Percentiles rank a stretch among this genome's conserved stretches.
These are phyloP conservation scores for Hyaloperonospora brassicae DNA, from an alignment of 352 stramenopile genomes.

Conservation along the genomic window DNA sequence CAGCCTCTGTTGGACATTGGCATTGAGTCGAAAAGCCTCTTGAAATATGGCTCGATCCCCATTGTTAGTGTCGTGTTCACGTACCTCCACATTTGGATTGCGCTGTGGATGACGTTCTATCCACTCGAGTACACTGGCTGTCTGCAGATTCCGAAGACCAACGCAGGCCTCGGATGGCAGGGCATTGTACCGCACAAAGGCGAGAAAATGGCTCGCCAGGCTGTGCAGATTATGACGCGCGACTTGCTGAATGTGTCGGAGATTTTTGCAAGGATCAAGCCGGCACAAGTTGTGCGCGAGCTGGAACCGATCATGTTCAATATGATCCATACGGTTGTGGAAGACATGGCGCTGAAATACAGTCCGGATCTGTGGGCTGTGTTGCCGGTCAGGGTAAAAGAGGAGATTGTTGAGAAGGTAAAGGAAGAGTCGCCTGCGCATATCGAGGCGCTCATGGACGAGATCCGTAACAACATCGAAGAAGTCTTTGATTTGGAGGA, in stretches of 20 bases:
- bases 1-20: conserved; percentile 38
- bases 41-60: conserved; percentile 81
- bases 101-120: conserved; percentile 98
- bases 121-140: conserved; percentile 90
- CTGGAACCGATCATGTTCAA: conserved; percentile 89
- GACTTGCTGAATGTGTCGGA: conserved; percentile 91
- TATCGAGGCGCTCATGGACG: conserved; percentile 91
- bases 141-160: conserved; percentile 76
- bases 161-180: conserved; percentile 94
- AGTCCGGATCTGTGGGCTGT: conserved; percentile 78
- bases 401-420: conserved; percentile 91
- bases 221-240: conserved; percentile 89
- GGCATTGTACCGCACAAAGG: conserved; percentile 96
- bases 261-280: conserved; percentile 89
- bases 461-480: conserved; percentile 92
- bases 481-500: conserved; percentile 93
- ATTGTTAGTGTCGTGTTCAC: conserved; percentile 87
- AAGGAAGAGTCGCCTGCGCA: conserved; percentile 89
- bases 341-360: conserved; percentile 87
- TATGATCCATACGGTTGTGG: conserved; percentile 82
- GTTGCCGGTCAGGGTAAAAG: conserved; percentile 70
- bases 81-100: conserved; percentile 93
- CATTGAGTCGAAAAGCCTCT: conserved; percentile 52
- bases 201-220: conserved; percentile 94
- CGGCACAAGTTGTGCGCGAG: conserved; percentile 83